These are phyloP conservation scores for Aspergillus fumigatiaffinis DNA, from an alignment of 2,329 filamentous ascomycete genomes.

Conservation along the genomic window DNA sequence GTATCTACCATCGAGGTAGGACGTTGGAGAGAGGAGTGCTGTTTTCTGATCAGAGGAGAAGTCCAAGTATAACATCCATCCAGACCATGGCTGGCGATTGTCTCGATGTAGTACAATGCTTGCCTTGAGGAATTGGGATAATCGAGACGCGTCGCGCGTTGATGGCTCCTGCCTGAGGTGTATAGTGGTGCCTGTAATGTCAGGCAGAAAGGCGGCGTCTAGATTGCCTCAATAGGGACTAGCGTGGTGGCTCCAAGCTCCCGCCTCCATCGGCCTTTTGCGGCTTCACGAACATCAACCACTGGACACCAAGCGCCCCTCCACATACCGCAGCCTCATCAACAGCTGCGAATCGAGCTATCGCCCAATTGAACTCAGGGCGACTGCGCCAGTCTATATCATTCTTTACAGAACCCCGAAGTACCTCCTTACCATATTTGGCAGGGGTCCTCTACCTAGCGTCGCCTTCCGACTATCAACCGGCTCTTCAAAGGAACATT, in stretches of 20 bases:
- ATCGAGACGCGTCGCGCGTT: conserved; percentile 31
- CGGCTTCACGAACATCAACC: conserved; percentile 36
- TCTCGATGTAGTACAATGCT: conserved; percentile 4
- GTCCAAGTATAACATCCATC: neutral
- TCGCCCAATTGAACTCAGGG: neutral
- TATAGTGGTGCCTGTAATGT: conserved; percentile 12
- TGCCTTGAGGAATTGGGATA: conserved; percentile 14
- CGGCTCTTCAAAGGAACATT: conserved; percentile 6
- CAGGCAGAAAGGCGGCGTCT: conserved; percentile 24
- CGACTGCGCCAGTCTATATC: neutral
- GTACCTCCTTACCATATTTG: conserved; percentile 7
- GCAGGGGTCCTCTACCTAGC: conserved; percentile 17
- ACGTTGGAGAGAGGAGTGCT: neutral
- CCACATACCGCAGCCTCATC: conserved; percentile 20
- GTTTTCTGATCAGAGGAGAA: neutral
- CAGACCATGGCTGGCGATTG: neutral
- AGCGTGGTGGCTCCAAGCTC: conserved; percentile 26
- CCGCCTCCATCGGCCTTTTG: conserved; percentile 32
- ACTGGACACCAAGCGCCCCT: conserved; percentile 28
- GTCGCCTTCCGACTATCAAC: conserved; percentile 15
- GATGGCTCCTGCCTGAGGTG: conserved; percentile 22
- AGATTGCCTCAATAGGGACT: conserved; percentile 24
- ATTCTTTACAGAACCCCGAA: conserved; percentile 5
- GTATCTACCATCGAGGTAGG: neutral
- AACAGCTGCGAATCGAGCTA: conserved; percentile 14